These are phyloP conservation scores for Nephelium lappaceum DNA, from an alignment of 345 rosid species.

Conservation along the genomic window DNA sequence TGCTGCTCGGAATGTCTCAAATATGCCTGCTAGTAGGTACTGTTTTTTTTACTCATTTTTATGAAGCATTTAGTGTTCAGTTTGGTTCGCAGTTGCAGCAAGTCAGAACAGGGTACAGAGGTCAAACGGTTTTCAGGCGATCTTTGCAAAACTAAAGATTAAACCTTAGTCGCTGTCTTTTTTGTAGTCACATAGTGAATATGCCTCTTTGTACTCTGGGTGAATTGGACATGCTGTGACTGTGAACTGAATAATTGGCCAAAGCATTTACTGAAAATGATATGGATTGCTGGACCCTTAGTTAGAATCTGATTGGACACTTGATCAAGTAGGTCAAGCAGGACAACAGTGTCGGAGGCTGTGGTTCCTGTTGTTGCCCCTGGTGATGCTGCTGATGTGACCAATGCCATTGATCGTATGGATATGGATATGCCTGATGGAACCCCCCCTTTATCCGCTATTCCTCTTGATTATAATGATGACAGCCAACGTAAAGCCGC, in stretches of 20 bases:
- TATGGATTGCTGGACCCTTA: slow-evolving; percentile 7
- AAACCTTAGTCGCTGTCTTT: neutral
- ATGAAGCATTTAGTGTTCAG: neutral
- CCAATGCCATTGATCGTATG: slow-evolving; percentile 21
- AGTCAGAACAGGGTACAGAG: slow-evolving; percentile 3
- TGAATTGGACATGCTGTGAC: neutral
- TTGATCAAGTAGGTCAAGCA: slow-evolving; percentile 61
- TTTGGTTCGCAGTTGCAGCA: slow-evolving; percentile 20
- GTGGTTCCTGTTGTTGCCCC: slow-evolving; percentile 48
- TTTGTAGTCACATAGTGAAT: neutral
- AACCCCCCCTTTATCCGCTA: slow-evolving; percentile 45
- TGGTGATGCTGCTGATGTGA: slow-evolving; percentile 40
- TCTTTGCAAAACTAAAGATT: neutral
- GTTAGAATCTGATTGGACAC: slow-evolving; percentile 22
- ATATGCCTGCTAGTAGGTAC: slow-evolving; percentile 80
- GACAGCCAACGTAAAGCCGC: slow-evolving; percentile 63
- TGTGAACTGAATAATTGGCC: slow-evolving; percentile 1
- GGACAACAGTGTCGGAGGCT: slow-evolving; percentile 64
- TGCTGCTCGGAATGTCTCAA: slow-evolving; percentile 51
- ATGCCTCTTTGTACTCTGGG: neutral
- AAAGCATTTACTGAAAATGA: slow-evolving; percentile 7
- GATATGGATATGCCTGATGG: slow-evolving; percentile 41
- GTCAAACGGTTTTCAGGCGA: neutral
- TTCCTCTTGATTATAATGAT: slow-evolving; percentile 38
- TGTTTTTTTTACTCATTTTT: neutral